Evolutionary conservation across 371 early-diverging fungal genomes (phyloP).

Genomic region (Globomyces sp.): DNA sequence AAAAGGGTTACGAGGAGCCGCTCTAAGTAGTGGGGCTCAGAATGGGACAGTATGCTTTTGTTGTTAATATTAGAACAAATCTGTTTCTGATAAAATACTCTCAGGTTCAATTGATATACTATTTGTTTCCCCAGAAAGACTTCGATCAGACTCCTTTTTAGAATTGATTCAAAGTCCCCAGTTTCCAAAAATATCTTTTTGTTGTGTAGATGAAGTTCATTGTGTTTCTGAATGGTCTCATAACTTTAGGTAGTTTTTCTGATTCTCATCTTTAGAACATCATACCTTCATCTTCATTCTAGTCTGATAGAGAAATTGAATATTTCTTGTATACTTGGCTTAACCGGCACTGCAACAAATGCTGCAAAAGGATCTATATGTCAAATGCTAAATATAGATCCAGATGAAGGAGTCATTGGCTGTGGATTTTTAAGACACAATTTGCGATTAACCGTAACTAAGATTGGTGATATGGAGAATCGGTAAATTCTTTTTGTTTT

Average conservation of each 20-base stretch:
- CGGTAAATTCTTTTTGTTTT: conserved; percentile 34
- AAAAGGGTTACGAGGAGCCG: conserved; percentile 58
- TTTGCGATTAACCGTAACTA: conserved; percentile 46
- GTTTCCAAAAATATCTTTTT: conserved; percentile 54
- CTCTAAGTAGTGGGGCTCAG: conserved; percentile 41
- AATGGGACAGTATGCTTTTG: background rate
- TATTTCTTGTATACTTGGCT: conserved; percentile 65
- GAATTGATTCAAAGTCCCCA: conserved; percentile 36
- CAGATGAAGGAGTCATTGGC: conserved; percentile 42
- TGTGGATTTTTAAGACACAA: conserved; percentile 53
- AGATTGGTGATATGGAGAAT: conserved; percentile 31
- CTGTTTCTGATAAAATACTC: conserved; percentile 40
- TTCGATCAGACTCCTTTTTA: conserved; percentile 54
- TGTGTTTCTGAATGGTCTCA: conserved; percentile 86
- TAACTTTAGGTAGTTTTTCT: conserved; percentile 51
- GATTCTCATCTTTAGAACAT: conserved; percentile 20
- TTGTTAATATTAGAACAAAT: conserved; percentile 32
- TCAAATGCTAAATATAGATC: conserved; percentile 51
- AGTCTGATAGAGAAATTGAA: conserved; percentile 43
- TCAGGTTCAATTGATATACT: conserved; percentile 53
- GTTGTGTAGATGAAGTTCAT: conserved; percentile 79
- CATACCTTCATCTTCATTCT: conserved; percentile 53
- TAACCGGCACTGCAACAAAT: conserved; percentile 80
- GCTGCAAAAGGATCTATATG: conserved; percentile 52
- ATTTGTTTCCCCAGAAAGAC: conserved; percentile 65